Conservation (phyloP, 148 eudicot genomes). For the Vaccinium macrocarpon region DNA sequence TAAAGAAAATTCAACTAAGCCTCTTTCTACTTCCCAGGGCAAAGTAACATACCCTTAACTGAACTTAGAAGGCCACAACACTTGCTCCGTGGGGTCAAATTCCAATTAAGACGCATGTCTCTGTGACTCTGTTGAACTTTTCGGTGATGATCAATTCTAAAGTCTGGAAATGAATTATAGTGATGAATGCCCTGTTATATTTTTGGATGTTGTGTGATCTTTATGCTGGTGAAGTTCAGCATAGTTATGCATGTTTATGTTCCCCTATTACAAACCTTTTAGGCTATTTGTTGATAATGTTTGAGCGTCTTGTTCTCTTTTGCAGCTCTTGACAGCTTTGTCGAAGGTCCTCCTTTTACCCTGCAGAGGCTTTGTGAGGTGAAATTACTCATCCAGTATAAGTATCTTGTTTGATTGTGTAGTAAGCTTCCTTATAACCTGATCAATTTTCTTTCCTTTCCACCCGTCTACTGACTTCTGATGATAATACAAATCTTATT, state of each 20-base stretch:
- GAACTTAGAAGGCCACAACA: neutral
- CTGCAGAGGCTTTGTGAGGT: constrained; percentile 92
- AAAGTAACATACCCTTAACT: neutral
- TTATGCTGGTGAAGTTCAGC: neutral
- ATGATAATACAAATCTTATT: neutral
- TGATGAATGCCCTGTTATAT: neutral
- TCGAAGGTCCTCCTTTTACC: constrained; percentile 91
- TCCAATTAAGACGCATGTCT: neutral
- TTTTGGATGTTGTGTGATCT: neutral
- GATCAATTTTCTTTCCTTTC: neutral
- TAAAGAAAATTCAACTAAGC: neutral
- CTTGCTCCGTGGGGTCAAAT: neutral
- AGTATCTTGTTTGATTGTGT: constrained; percentile 3
- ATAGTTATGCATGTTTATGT: neutral
- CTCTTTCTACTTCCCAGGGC: neutral
- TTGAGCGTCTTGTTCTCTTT: constrained; percentile 13
- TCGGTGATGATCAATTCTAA: neutral
- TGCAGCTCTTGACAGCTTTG: constrained; percentile 75
- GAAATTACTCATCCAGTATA: constrained; percentile 13
- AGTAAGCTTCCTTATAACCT: constrained; percentile 4
- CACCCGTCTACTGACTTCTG: neutral
- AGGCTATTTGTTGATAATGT: neutral
- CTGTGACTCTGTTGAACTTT: neutral
- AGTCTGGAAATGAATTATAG: neutral
- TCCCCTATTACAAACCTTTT: neutral